Evolutionary conservation across 345 rosid species (phyloP).

Genomic region (Draba incana): DNA sequence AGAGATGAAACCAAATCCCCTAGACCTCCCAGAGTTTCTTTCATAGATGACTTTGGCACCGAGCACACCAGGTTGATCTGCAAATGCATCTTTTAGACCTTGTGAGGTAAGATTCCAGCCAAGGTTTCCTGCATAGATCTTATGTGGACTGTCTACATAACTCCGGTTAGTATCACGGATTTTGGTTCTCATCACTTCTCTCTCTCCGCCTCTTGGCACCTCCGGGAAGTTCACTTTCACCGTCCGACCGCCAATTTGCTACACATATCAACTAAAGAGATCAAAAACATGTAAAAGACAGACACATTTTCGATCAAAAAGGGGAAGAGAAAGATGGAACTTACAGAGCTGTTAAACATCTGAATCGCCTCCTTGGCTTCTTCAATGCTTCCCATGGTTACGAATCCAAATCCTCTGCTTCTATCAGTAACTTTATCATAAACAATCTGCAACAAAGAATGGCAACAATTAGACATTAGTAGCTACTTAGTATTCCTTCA

Average conservation of each 20-base stretch:
- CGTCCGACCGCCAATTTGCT: conserved; percentile 89
- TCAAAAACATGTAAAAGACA: conserved; percentile 8
- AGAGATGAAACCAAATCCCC: conserved; percentile 85
- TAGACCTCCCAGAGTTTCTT: conserved; percentile 70
- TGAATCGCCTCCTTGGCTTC: conserved; percentile 88
- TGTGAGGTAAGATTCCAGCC: conserved; percentile 81
- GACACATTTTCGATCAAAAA: conserved; percentile 7
- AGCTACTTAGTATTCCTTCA: not conserved
- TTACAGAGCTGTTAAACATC: conserved; percentile 78
- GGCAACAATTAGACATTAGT: not conserved
- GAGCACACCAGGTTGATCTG: conserved; percentile 66
- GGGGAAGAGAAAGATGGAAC: conserved; percentile 32
- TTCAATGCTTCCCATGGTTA: conserved; percentile 70
- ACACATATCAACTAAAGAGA: conserved; percentile 29
- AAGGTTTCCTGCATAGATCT: conserved; percentile 91
- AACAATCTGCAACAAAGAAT: conserved; percentile 55
- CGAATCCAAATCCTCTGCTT: conserved; percentile 97
- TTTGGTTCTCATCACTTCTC: conserved; percentile 66
- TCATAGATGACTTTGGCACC: conserved; percentile 86
- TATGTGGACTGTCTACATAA: conserved; percentile 78
- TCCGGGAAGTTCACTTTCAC: conserved; percentile 92
- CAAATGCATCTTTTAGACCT: conserved; percentile 73
- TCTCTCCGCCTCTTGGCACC: conserved; percentile 94
- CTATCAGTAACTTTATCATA: conserved; percentile 81
- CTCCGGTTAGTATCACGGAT: conserved; percentile 55